These are phyloP conservation scores for Debaryomyces nepalensis DNA, from an alignment of 1,139 yeast species.

Conservation along the genomic window DNA sequence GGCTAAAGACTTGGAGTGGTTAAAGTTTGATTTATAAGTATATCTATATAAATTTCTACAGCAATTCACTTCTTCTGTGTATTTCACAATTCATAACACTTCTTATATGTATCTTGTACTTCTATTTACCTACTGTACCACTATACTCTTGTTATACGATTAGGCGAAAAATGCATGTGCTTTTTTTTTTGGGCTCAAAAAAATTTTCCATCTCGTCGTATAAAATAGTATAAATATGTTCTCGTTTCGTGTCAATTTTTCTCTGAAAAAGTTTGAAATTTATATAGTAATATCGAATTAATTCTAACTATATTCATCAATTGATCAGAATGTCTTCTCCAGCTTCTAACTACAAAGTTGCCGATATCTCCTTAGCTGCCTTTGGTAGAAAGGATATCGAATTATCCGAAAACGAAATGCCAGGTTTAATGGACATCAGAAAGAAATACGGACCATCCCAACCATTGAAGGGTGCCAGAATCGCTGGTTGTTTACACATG, in stretches of 20 bases:
- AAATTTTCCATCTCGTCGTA: constrained; percentile 9
- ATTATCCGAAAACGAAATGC: constrained; percentile 99
- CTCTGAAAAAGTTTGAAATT: constrained; percentile 1
- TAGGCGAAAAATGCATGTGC: constrained; percentile 8
- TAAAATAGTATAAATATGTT: constrained; percentile 9
- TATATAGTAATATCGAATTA: constrained; percentile 4
- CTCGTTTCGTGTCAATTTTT: constrained; percentile 9
- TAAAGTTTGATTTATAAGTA: constrained; percentile 46
- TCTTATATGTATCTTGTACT: not conserved
- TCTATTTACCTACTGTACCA: not conserved
- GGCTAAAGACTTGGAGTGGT: constrained; percentile 48
- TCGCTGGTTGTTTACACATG: constrained; percentile 99
- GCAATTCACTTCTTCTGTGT: constrained; percentile 1
- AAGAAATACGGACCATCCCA: constrained; percentile 88
- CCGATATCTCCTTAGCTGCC: constrained; percentile 98
- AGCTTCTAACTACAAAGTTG: constrained; percentile 81
- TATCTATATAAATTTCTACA: not conserved
- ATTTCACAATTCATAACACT: constrained; percentile 1
- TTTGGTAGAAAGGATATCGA: constrained; percentile 99
- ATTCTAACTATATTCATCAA: constrained; percentile 4
- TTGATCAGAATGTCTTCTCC: constrained; percentile 33
- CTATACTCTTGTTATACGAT: not conserved
- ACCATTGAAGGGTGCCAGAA: constrained; percentile 98
- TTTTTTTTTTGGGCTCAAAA: constrained; percentile 8
- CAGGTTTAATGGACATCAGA: constrained; percentile 99